Base-by-base conservation (phyloP, 169 alveolate species). In the Neospora caninum region DNA sequence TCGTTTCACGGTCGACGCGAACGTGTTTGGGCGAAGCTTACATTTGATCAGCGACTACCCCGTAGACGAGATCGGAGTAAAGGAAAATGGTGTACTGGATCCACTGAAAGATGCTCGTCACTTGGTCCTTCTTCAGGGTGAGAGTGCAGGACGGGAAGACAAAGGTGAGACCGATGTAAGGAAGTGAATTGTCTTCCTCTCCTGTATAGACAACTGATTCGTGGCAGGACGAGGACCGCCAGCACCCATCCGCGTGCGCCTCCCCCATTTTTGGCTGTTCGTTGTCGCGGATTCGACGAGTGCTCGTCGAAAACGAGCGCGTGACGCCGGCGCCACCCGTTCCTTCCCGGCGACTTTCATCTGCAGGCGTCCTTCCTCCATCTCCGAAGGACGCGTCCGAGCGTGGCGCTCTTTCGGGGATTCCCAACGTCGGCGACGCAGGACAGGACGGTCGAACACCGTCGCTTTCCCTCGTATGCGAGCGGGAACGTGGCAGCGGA, bases 181-280 rank as follows among this genome's bases (percentile, higher is more conserved):
- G 86, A n/a, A 78, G 86, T 78, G 86, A 78, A 36, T 78, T 38
- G 45, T 78, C 86, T 38, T 36, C 86, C 86, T 78, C 86, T 16
- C 31, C 86, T 38, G 45, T n/a, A 78, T 78, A 78, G 10, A 78
- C 86, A n/a, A 6, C n/a, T 9, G 1, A 27, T 64, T n/a, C 45
- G 10, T 78, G 39, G 42, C 18, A 6, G 82, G 82, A 2, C 82
- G 4, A 20, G 16, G 39, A 10, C 34, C 82, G 18, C 2, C 82
- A 31, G 34, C 38, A 6, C 42, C 7, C 18, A 69, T 69, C 38
- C 22, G 82, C 82, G 39, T 64, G 73, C 73, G 39, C 82, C 34
- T 20, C 16, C 38, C 34, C 82, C 38, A 10, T 29, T 34, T 29
- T 18, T 10, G 82, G 34, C 82, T 69, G 34, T 69, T 69, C 82